A percentile compares a stretch with the other conserved stretches of the same genome.
phyloP scores from a whole-genome alignment of 169 alveolate species.

The Miamiensis avidus region DNA sequence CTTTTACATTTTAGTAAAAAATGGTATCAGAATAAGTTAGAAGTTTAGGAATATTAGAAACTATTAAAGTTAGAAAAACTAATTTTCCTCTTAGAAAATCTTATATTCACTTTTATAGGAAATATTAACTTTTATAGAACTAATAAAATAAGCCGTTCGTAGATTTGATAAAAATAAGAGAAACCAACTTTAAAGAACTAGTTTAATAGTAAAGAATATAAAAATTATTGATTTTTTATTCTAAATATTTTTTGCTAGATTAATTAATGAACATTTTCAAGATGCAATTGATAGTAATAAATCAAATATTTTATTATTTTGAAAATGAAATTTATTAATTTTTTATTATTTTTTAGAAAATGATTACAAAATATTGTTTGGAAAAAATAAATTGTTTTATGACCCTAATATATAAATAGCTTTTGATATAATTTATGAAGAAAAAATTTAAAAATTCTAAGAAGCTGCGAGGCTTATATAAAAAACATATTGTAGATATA shows the following conservation, averaged over 20 bases:
- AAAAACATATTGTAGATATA: neutral
- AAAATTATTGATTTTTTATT: neutral
- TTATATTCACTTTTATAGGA: constrained; percentile 24
- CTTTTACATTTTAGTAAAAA: constrained; percentile 7
- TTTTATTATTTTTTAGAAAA: no score
- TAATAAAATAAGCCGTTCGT: neutral
- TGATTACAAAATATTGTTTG: neutral
- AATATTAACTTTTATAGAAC: constrained; percentile 1
- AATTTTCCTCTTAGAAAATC: constrained; percentile 29
- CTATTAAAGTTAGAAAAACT: constrained; percentile 40
- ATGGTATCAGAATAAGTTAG: constrained; percentile 32
- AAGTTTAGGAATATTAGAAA: constrained; percentile 43
- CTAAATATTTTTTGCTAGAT: neutral
- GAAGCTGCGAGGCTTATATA: neutral
- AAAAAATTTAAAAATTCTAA: no score
- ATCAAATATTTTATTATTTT: no score
- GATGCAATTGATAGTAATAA: no score
- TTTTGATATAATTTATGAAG: neutral
- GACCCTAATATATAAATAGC: no score
- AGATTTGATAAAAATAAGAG: neutral
- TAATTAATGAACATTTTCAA: no score
- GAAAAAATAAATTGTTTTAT: neutral
- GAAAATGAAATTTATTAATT: no score
- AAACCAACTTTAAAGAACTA: no score
- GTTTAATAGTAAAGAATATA: neutral